Evolutionary conservation across 805 yeast species (phyloP).

Genomic region (Wickerhamiella azymoides): DNA sequence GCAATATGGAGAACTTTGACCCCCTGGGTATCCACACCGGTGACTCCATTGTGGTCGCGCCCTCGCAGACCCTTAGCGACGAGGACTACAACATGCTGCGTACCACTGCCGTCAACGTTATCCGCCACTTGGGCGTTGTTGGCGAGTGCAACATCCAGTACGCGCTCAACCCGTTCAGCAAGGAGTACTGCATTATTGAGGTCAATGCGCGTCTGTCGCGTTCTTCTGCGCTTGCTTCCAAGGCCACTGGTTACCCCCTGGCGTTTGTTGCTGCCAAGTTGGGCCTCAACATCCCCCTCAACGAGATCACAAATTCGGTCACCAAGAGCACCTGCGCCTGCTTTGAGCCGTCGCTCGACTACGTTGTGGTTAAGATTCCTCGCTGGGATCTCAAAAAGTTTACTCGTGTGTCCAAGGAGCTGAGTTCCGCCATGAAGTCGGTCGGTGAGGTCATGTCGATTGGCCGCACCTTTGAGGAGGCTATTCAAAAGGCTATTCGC

Average conservation of each 20-base stretch:
- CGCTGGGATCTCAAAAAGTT: slow-evolving; percentile 97
- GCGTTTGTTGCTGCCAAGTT: slow-evolving; percentile 97
- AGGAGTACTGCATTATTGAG: slow-evolving; percentile 93
- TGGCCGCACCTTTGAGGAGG: slow-evolving; percentile 95
- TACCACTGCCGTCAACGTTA: slow-evolving; percentile 93
- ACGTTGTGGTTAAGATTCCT: slow-evolving; percentile 94
- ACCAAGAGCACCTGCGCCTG: slow-evolving; percentile 90
- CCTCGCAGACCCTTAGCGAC: slow-evolving; percentile 92
- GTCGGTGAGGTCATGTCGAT: slow-evolving; percentile 98
- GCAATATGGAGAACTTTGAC: slow-evolving; percentile 98
- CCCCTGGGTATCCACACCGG: slow-evolving; percentile 98
- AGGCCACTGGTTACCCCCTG: slow-evolving; percentile 96
- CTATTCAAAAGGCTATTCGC: slow-evolving; percentile 93
- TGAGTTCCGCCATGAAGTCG: slow-evolving; percentile 92
- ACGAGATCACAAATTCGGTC: slow-evolving; percentile 84
- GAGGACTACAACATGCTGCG: slow-evolving; percentile 97
- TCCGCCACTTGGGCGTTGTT: slow-evolving; percentile 94
- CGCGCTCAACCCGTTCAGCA: slow-evolving; percentile 83
- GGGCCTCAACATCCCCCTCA: slow-evolving; percentile 83
- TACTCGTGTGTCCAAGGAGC: slow-evolving; percentile 74
- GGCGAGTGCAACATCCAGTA: slow-evolving; percentile 99
- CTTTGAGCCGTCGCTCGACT: slow-evolving; percentile 95
- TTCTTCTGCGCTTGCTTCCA: slow-evolving; percentile 97
- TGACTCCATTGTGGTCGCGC: slow-evolving; percentile 97
- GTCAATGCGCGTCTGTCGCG: slow-evolving; percentile 96